These are phyloP conservation scores for Paraleonurus japonicus DNA, from an alignment of 257 asterid species.

Conservation along the genomic window DNA sequence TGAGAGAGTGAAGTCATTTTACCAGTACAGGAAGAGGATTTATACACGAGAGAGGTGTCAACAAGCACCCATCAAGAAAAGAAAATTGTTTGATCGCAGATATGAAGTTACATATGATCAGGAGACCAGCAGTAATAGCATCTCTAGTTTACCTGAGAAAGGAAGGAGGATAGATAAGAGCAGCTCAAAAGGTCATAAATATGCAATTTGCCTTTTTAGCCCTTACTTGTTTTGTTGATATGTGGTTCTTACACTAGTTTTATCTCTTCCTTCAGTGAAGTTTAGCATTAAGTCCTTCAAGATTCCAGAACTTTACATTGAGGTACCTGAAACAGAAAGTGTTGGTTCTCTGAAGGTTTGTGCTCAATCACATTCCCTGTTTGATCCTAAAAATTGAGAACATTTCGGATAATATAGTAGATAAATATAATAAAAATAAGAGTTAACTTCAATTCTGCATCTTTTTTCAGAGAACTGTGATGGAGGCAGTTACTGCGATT, in stretches of 20 bases:
- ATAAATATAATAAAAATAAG: background rate
- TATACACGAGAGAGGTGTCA: constrained; percentile 54
- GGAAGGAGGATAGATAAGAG: constrained; percentile 37
- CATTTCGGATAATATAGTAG: background rate
- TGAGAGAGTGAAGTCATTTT: constrained; percentile 60
- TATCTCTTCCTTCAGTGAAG: constrained; percentile 55
- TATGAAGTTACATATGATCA: constrained; percentile 50
- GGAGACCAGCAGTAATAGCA: constrained; percentile 64
- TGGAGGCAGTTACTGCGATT: constrained; percentile 69
- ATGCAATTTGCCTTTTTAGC: constrained; percentile 4
- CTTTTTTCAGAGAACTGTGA: constrained; percentile 58
- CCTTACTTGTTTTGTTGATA: background rate
- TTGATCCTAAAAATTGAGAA: background rate
- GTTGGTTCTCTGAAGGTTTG: constrained; percentile 91
- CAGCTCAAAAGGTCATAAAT: constrained; percentile 41
- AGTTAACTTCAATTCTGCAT: constrained; percentile 15
- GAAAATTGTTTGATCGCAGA: constrained; percentile 58
- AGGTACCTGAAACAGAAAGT: constrained; percentile 90
- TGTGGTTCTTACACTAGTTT: constrained; percentile 16
- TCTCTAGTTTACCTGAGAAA: constrained; percentile 57
- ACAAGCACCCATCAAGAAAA: constrained; percentile 58
- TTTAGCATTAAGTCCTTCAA: constrained; percentile 87
- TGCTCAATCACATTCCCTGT: constrained; percentile 4
- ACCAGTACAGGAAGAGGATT: constrained; percentile 58
- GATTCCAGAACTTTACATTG: constrained; percentile 93